These are phyloP conservation scores for Physcia stellaris DNA, from an alignment of 495 filamentous ascomycete species.

Conservation along the genomic window DNA sequence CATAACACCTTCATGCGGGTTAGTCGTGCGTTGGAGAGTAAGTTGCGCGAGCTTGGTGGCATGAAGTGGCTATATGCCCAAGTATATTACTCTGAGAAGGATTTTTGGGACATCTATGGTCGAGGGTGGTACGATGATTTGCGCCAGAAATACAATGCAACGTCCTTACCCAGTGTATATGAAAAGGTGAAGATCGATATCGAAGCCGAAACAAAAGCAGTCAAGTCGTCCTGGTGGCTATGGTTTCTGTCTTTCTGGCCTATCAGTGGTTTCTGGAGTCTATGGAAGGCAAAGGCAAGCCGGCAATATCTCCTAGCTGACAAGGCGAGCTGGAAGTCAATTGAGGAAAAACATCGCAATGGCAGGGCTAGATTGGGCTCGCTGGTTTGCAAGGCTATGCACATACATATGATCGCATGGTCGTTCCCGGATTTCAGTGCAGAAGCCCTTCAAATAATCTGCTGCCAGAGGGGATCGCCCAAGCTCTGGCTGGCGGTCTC, in stretches of 20 bases:
- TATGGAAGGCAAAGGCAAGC: constrained; percentile 42
- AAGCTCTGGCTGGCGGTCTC: too few species aligned
- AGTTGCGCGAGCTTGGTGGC: constrained; percentile 50
- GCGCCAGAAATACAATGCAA: constrained; percentile 35
- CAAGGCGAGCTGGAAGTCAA: constrained; percentile 37
- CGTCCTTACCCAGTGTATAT: constrained; percentile 33
- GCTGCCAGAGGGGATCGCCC: too few species aligned
- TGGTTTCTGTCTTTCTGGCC: constrained; percentile 22
- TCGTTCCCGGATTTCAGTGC: too few species aligned
- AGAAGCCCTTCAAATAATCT: too few species aligned
- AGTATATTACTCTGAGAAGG: constrained; percentile 37
- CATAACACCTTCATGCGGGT: constrained; percentile 30
- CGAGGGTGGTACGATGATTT: constrained; percentile 31
- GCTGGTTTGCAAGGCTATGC: too few species aligned
- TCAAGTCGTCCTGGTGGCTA: not conserved
- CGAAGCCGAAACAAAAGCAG: too few species aligned
- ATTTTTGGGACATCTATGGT: constrained; percentile 43
- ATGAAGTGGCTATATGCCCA: constrained; percentile 47
- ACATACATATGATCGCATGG: too few species aligned
- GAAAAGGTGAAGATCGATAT: too few species aligned
- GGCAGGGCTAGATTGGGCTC: too few species aligned
- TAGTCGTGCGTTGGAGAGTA: constrained; percentile 52
- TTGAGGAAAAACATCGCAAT: not conserved
- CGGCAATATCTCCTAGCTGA: constrained; percentile 40
- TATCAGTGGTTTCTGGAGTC: constrained; percentile 39